phyloP scores from a whole-genome alignment of 495 filamentous ascomycete species.

The Neurospora sp. region DNA sequence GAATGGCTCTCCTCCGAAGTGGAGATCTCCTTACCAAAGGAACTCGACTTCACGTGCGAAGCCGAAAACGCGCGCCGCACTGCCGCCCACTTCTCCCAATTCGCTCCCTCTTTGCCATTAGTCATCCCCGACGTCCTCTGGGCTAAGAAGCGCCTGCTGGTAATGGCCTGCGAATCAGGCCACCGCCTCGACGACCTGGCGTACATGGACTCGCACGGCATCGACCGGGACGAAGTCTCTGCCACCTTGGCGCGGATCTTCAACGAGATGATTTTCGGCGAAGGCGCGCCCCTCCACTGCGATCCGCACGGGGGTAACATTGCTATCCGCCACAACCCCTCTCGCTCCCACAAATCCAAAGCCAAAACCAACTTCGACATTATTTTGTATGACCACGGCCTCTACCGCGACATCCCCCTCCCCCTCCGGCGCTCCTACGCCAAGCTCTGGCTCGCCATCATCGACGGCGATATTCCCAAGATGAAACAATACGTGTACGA shows the following conservation, averaged over 20 bases:
- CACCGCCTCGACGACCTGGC: slow-evolving; percentile 80
- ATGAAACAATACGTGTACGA: slow-evolving; percentile 87
- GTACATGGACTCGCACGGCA: slow-evolving; percentile 74
- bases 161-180: slow-evolving; percentile 91
- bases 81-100: slow-evolving; percentile 60
- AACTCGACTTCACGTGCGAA: slow-evolving; percentile 84
- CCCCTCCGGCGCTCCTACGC: slow-evolving; percentile 78
- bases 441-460: slow-evolving; percentile 93
- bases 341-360: slow-evolving; percentile 23
- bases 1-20: slow-evolving; percentile 93
- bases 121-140: slow-evolving; percentile 87
- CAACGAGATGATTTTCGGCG: slow-evolving; percentile 99
- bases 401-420: slow-evolving; percentile 86
- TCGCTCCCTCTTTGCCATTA: slow-evolving; percentile 58
- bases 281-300: slow-evolving; percentile 83
- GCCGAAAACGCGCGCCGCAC: slow-evolving; percentile 74
- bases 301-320: slow-evolving; percentile 98
- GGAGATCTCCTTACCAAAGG: slow-evolving; percentile 79
- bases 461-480: slow-evolving; percentile 68
- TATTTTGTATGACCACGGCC: slow-evolving; percentile 94
- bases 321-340: slow-evolving; percentile 68
- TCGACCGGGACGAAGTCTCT: slow-evolving; percentile 93
- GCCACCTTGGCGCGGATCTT: slow-evolving; percentile 87
- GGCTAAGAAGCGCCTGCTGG: slow-evolving; percentile 80
- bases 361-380: slow-evolving; percentile 75